Conservation (phyloP, 2,329 filamentous ascomycete genomes). For the Emergomyces pasteurianus region DNA sequence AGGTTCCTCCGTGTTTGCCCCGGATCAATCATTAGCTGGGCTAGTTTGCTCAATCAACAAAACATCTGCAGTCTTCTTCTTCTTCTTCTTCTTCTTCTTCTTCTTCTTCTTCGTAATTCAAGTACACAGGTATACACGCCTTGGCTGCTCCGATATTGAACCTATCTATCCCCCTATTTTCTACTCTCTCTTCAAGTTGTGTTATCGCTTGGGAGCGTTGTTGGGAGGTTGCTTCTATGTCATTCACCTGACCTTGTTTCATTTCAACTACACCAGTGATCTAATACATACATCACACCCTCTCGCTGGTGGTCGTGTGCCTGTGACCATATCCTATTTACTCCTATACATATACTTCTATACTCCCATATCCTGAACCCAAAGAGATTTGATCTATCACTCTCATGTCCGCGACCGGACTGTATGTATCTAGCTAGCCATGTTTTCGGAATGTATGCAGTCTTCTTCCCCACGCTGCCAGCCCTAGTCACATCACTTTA, state of each 20-base stretch:
- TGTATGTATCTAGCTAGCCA: neutral
- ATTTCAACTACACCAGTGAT: neutral
- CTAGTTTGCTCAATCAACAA: too few relatives aligned
- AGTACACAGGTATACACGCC: neutral
- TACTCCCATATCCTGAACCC: neutral
- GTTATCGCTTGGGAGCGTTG: neutral
- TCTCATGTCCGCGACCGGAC: neutral
- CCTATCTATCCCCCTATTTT: neutral
- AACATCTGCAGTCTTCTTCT: too few relatives aligned
- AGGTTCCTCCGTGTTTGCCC: too few relatives aligned
- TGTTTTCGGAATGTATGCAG: conserved; percentile 14
- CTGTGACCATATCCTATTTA: neutral
- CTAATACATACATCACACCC: neutral
- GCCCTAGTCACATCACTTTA: neutral
- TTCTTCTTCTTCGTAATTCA: too few relatives aligned
- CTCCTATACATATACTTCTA: neutral
- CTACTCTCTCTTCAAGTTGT: neutral
- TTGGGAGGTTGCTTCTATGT: neutral
- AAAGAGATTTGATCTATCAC: neutral
- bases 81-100: too few relatives aligned
- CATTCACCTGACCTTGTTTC: neutral
- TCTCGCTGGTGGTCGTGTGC: neutral
- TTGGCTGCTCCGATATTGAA: neutral
- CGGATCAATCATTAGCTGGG: too few relatives aligned
- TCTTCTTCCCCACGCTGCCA: neutral